Base-by-base conservation (phyloP, 2,329 filamentous ascomycete genomes). In the Fusarium verticillioides region DNA sequence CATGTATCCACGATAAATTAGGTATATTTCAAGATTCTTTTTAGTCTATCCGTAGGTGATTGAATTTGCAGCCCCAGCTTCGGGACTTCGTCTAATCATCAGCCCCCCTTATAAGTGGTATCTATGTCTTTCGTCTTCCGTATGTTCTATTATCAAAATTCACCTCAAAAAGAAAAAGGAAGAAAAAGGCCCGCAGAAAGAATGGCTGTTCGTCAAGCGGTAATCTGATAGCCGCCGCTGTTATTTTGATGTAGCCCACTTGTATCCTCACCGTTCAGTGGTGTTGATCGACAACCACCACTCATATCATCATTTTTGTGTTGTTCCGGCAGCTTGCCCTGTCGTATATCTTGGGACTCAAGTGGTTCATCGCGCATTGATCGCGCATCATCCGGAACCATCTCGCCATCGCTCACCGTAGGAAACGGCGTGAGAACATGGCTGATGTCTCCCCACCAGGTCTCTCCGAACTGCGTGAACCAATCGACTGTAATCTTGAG, bases 401-500 rank as follows among this genome's bases (percentile, higher is more conserved):
- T 85, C 72, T 89, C 86, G 34, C 87, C 83, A 46, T 87, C 87
- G 61, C 85, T 84, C 21, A 92, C 89, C 18, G 89, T 85, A 3
- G 90, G 92, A 83, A 91, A 93, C 8, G 91, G 90, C 40, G 89
- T 91, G 60, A 93, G 85, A 23, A 92, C 90, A 78, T 90, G 89
- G 78, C 85, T 88, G 75, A 94, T 92, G 74, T 93, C 89, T 53
- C 91, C 91, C 91, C 91, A 93, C 92, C 92, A 94, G 42, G 85
- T 79, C 83, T 92, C 89, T 9, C 90, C 90, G 66, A 90, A 93
- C 62, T 82, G 83, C 43, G 83, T 85, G 80, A 94, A 94, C 92
- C 92, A 94, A 56, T 91, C 86, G 21, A 93, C 90, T 0, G 92
- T 94, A 53, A 83, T 85, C 65, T 82, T 84, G 62, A 94, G 83